phyloP scores from a whole-genome alignment of 1,284 basidiomycete species.

The Moesziomyces sp. region DNA sequence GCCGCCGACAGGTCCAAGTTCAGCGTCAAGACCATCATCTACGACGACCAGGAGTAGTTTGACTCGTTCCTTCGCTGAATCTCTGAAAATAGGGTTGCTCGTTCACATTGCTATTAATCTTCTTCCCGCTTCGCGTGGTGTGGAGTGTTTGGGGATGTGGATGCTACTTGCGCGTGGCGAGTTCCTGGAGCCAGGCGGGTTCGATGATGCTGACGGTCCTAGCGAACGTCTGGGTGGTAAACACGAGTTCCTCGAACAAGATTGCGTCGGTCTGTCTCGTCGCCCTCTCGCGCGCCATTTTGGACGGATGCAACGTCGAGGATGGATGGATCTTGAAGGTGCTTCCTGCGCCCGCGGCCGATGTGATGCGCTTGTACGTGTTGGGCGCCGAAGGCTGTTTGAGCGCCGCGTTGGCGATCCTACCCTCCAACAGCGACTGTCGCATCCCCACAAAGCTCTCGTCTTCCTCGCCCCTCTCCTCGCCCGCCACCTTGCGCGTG shows the following conservation, averaged over 20 bases:
- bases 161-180: slow-evolving; percentile 15
- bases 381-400: slow-evolving; percentile 51
- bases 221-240: slow-evolving; percentile 63
- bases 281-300: slow-evolving; percentile 22
- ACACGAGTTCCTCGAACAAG: slow-evolving; percentile 65
- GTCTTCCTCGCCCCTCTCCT: slow-evolving; percentile 17
- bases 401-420: slow-evolving; percentile 51
- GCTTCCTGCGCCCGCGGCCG: slow-evolving; percentile 16
- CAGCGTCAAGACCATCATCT: slow-evolving; percentile 61
- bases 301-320: slow-evolving; percentile 50
- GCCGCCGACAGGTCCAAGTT: slow-evolving; percentile 75
- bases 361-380: slow-evolving; percentile 47
- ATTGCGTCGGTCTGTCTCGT: slow-evolving; percentile 42
- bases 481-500: slow-evolving; percentile 14
- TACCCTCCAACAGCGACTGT: slow-evolving; percentile 48
- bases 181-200: slow-evolving; percentile 57
- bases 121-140: too few species aligned
- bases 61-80: too few species aligned
- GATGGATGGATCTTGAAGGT: slow-evolving; percentile 63
- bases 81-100: too few species aligned
- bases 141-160: too few species aligned
- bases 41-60: slow-evolving; percentile 47
- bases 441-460: slow-evolving; percentile 43
- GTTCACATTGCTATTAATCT: too few species aligned
- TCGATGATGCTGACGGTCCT: slow-evolving; percentile 61